phyloP scores from a whole-genome alignment of 1,284 basidiomycete species.

The Pascua sp. region DNA sequence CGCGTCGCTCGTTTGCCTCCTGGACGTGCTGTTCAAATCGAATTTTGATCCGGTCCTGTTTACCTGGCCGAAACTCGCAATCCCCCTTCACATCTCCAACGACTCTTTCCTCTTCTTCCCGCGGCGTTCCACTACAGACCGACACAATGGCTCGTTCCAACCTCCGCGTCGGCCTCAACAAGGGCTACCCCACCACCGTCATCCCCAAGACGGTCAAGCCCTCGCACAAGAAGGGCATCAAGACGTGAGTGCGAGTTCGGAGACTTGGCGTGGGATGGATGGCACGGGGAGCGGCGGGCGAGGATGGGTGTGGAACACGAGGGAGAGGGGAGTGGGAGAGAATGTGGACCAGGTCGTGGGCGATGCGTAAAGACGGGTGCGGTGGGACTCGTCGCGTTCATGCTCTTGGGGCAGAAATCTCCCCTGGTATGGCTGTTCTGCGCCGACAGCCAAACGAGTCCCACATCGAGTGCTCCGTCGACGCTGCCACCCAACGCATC shows the following conservation, averaged over 20 bases:
- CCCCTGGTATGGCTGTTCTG: too few relatives aligned
- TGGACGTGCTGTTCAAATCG: neutral
- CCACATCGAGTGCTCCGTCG: too few relatives aligned
- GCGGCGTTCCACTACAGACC: neutral
- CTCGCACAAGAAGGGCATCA: constrained; percentile 86
- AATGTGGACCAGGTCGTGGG: too few relatives aligned
- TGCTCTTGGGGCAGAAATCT: too few relatives aligned
- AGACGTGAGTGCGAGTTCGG: constrained; percentile 47
- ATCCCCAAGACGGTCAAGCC: constrained; percentile 76
- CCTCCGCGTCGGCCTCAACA: constrained; percentile 85
- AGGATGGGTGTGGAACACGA: neutral
- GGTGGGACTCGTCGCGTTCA: too few relatives aligned
- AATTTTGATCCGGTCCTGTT: neutral
- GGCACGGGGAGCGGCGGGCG: neutral
- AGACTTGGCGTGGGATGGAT: neutral
- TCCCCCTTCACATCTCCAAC: neutral
- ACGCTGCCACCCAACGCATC: neutral
- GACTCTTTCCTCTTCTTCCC: neutral
- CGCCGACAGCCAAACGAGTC: too few relatives aligned
- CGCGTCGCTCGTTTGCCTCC: neutral
- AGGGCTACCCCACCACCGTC: constrained; percentile 86
- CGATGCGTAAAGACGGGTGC: too few relatives aligned
- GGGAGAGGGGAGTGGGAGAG: neutral
- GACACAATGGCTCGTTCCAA: constrained; percentile 55
- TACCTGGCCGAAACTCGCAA: neutral